These are phyloP conservation scores for Annulohypoxylon moriforme DNA, from an alignment of 495 filamentous ascomycete genomes.

Conservation along the genomic window DNA sequence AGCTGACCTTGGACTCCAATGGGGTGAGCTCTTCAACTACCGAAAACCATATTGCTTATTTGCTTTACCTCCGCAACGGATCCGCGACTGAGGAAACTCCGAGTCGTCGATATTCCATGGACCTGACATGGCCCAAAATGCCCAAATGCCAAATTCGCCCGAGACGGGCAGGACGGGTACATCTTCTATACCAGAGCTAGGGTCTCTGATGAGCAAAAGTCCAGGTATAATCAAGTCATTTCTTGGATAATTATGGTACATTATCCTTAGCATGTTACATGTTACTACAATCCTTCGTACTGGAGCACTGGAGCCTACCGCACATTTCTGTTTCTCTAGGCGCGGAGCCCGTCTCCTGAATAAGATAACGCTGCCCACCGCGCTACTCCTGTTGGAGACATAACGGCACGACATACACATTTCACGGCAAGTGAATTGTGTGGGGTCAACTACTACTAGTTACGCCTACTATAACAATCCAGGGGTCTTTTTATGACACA, in stretches of 20 bases:
- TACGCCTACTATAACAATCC: slow-evolving; percentile 27
- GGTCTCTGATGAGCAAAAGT: slow-evolving; percentile 4
- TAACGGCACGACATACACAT: slow-evolving; percentile 25
- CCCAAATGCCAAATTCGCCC: not conserved
- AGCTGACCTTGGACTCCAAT: slow-evolving; percentile 16
- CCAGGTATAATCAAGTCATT: slow-evolving; percentile 21
- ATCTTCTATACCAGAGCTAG: slow-evolving; percentile 8
- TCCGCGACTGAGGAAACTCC: slow-evolving; percentile 25
- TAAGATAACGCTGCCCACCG: slow-evolving; percentile 27
- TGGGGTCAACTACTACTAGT: slow-evolving; percentile 32
- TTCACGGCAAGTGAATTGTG: slow-evolving; percentile 41
- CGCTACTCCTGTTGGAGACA: slow-evolving; percentile 41
- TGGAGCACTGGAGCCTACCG: not conserved
- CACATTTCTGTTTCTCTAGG: slow-evolving; percentile 21
- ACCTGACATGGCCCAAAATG: slow-evolving; percentile 4
- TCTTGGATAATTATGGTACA: slow-evolving; percentile 6
- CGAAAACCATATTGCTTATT: slow-evolving; percentile 18
- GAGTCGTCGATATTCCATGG: slow-evolving; percentile 19
- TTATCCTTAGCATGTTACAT: slow-evolving; percentile 6
- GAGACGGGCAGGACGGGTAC: not conserved
- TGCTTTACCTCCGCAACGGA: slow-evolving; percentile 2
- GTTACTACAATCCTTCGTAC: slow-evolving; percentile 28
- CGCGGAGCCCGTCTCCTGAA: slow-evolving; percentile 24
- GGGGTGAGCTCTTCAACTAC: slow-evolving; percentile 29
- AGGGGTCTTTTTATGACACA: slow-evolving; percentile 29